A percentile compares a stretch with the other conserved stretches of the same genome.
Evolutionary conservation across 2,329 filamentous ascomycete genomes (phyloP).

Genomic region (Monosporascus cannonballus): DNA sequence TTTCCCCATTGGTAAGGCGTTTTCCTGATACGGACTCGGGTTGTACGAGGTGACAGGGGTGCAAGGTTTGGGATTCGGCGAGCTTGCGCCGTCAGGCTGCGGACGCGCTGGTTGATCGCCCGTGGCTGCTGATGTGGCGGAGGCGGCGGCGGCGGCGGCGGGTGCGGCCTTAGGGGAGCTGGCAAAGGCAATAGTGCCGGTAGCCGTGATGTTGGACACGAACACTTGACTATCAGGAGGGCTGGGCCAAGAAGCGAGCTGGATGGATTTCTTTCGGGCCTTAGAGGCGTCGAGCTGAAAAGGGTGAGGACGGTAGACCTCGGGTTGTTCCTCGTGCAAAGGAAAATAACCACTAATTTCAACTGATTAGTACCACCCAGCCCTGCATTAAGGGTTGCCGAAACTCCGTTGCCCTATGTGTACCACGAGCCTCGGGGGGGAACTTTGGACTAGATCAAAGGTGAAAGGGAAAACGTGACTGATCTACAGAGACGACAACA

Average conservation of each 20-base stretch:
- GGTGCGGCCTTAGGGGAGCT: conserved; percentile 8
- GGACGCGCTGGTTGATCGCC: conserved; percentile 18
- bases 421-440: neutral
- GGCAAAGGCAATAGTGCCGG: conserved; percentile 15
- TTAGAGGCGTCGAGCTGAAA: conserved; percentile 40
- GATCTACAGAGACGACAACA: conserved; percentile 5
- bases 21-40: conserved; percentile 42
- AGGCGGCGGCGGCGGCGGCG: conserved; percentile 15
- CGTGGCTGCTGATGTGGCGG: conserved; percentile 12
- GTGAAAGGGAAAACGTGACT: too few species aligned
- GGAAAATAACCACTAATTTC: conserved; percentile 52
- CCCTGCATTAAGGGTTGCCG: neutral
- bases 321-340: conserved; percentile 48
- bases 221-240: conserved; percentile 10
- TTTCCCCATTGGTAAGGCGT: conserved; percentile 50
- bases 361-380: neutral
- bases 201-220: conserved; percentile 9
- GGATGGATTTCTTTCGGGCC: conserved; percentile 29
- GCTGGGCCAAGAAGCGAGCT: conserved; percentile 26
- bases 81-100: conserved; percentile 6
- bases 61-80: conserved; percentile 20
- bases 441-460: neutral
- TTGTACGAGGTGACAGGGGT: conserved; percentile 46
- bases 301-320: conserved; percentile 44
- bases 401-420: neutral